A percentile compares a stretch with the other conserved stretches of the same genome.
These are phyloP conservation scores for Nicotiana tabacum DNA, from an alignment of 257 asterid species.

Conservation along the genomic window DNA sequence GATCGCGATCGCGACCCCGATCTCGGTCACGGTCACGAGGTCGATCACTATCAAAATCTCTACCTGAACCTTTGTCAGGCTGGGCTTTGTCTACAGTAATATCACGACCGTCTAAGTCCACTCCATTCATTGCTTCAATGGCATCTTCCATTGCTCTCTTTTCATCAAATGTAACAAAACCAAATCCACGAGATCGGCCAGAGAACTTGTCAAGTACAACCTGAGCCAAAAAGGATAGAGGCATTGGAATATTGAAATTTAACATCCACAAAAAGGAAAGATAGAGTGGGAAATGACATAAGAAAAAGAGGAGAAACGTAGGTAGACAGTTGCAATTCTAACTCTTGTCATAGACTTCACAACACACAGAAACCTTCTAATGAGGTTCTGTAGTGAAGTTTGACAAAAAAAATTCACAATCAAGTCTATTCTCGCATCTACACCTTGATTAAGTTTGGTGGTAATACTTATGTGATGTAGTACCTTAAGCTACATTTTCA, in stretches of 20 bases:
- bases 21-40: conserved; percentile 55
- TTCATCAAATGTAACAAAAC: conserved; percentile 85
- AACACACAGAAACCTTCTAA: neutral
- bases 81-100: conserved; percentile 88
- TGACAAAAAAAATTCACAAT: neutral
- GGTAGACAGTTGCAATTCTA: neutral
- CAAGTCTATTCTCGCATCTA: neutral
- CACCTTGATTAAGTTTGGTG: neutral
- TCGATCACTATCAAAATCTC: conserved; percentile 56
- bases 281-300: neutral
- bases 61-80: conserved; percentile 63
- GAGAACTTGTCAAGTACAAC: conserved; percentile 71
- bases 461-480: neutral
- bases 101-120: conserved; percentile 79
- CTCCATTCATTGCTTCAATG: conserved; percentile 85
- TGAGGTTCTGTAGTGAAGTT: neutral
- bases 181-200: conserved; percentile 95
- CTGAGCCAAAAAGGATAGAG: conserved; percentile 25
- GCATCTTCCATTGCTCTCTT: conserved; percentile 88
- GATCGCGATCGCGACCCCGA: conserved; percentile 40
- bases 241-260: neutral
- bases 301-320: neutral
- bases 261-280: neutral
- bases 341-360: neutral
- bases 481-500: neutral